Evolutionary conservation across 352 stramenopile species (phyloP).

Genomic region (Phytophthora tentaculata): DNA sequence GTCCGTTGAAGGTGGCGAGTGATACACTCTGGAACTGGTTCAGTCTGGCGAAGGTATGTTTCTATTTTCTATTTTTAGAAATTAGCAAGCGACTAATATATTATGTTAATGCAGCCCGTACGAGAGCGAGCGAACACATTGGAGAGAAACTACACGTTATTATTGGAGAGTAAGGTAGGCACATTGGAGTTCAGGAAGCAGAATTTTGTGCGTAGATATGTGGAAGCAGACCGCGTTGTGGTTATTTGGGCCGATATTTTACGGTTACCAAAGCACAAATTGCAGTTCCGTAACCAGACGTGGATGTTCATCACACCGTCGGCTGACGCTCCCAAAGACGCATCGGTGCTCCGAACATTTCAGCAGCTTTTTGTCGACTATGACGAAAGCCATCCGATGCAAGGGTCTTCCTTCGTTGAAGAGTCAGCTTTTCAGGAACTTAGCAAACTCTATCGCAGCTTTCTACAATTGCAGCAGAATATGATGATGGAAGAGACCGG

Average conservation of each 20-base stretch:
- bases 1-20: slow-evolving; percentile 18
- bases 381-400: neutral
- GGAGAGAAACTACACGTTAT: slow-evolving; percentile 29
- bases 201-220: slow-evolving; percentile 35
- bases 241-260: slow-evolving; percentile 29
- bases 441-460: slow-evolving; percentile 21
- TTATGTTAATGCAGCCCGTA: slow-evolving; percentile 10
- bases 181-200: slow-evolving; percentile 30
- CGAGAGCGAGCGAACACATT: slow-evolving; percentile 24
- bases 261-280: slow-evolving; percentile 21
- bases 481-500: slow-evolving; percentile 16
- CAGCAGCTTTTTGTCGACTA: slow-evolving; percentile 25
- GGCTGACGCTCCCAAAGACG: slow-evolving; percentile 6
- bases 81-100: no score
- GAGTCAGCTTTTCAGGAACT: slow-evolving; percentile 22
- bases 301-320: slow-evolving; percentile 33
- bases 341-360: slow-evolving; percentile 24
- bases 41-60: slow-evolving; percentile 10
- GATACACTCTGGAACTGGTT: slow-evolving; percentile 29
- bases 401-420: neutral
- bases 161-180: slow-evolving; percentile 25
- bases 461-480: slow-evolving; percentile 19
- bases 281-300: slow-evolving; percentile 32
- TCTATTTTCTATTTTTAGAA: neutral
- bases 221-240: slow-evolving; percentile 32